Percentiles rank a stretch among this genome's conserved stretches.
phyloP scores from a whole-genome alignment of 371 early-diverging fungal species.

The Capillidium rhysosporum region DNA sequence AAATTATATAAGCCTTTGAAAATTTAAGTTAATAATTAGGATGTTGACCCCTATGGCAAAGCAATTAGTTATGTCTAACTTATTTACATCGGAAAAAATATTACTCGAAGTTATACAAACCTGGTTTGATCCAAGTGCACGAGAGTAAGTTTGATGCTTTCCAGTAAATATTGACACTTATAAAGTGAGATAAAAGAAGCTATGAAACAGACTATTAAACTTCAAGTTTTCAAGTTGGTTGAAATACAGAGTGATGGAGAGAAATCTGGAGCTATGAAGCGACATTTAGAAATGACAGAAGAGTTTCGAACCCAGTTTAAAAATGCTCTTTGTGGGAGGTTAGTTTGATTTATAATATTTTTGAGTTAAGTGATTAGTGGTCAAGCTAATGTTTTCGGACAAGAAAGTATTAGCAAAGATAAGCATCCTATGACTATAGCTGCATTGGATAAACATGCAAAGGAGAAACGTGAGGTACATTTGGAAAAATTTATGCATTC shows the following conservation, averaged over 20 bases:
- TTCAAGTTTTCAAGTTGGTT: conserved; percentile 30
- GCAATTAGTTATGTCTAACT: conserved; percentile 74
- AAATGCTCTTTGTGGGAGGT: conserved; percentile 83
- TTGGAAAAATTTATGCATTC: neutral
- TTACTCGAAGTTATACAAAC: conserved; percentile 30
- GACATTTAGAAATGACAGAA: conserved; percentile 27
- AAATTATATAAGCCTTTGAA: neutral
- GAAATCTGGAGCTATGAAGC: conserved; percentile 11
- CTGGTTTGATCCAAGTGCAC: conserved; percentile 40
- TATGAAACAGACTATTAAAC: conserved; percentile 35
- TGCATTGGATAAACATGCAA: conserved; percentile 61
- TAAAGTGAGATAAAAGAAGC: conserved; percentile 32
- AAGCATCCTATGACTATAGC: conserved; percentile 41
- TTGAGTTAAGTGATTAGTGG: conserved; percentile 24
- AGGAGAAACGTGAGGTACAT: conserved; percentile 62
- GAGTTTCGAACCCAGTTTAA: conserved; percentile 59
- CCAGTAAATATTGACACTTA: neutral
- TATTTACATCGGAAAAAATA: conserved; percentile 49
- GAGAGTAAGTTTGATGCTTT: conserved; percentile 16
- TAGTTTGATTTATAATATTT: conserved; percentile 2
- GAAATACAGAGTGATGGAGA: conserved; percentile 14
- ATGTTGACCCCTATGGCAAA: conserved; percentile 69
- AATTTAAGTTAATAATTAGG: conserved; percentile 14
- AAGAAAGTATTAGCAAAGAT: conserved; percentile 37
- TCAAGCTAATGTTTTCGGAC: conserved; percentile 61